Evolutionary conservation across 805 yeast genomes (phyloP), one percentile per base, ranked within the genome.

Genomic region (Myxozyma neotropica): DNA sequence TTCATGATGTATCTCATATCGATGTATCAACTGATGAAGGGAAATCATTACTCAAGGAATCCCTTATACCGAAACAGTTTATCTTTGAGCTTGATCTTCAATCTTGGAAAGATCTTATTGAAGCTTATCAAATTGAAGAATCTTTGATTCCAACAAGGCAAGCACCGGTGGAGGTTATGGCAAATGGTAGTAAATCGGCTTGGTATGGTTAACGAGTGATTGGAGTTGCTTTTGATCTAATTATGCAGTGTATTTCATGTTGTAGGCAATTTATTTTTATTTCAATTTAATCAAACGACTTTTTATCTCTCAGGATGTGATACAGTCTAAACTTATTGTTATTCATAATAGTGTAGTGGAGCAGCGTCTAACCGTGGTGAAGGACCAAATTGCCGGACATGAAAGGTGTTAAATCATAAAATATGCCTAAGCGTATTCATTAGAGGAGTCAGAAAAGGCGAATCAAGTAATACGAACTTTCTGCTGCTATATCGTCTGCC

Each of bases 31-130:
- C 47, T 4, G 49, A 59, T 15, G 43, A 47, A 13, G 45, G 40
- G 4, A 27, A 19, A 24, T 26, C 19, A 13, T 10, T 48, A 10
- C n/a, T 50, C 6, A 26, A 40, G 31, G 35, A 44, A 21, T 43
- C 49, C 12, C 39, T 38, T 21, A 24, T 72, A 40, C 74, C 74
- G 15, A 78, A 80, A 39, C 97, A 91, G 73, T 82, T 87, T 53
- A 86, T 91, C 15, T 87, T 92, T 54, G 83, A 85, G 42, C 72
- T 91, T 64, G 89, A 88, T 67, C 79, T 82, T 68, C 76, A 74
- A 1, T 81, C 89, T 0, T 90, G 96, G 96, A 64, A 75, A 57
- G 73, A 73, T 33, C 71, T 89, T 50, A 79, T 88, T 1, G 71
- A 81, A 15, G 77, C 74, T 50, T 84, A 79, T 66, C 72, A 80